Conservation (phyloP, 1,139 yeast genomes). For the Petasospora fabianii region DNA sequence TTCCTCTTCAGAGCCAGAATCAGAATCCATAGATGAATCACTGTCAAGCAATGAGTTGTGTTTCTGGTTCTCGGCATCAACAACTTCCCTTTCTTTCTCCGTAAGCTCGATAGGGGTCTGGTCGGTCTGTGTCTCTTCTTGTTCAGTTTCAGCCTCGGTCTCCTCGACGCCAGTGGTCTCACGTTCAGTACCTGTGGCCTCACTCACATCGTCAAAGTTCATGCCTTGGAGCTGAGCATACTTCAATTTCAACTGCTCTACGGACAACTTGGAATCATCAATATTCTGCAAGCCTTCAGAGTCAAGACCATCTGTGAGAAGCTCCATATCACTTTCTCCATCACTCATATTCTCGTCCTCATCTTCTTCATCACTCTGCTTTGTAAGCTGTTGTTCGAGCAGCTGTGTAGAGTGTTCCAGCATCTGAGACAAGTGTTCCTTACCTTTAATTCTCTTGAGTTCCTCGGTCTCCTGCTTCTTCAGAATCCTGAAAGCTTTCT, state of each 20-base stretch:
- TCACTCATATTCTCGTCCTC: conserved; percentile 13
- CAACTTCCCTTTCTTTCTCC: conserved; percentile 25
- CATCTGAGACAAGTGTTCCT: conserved; percentile 84
- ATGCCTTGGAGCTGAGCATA: conserved; percentile 50
- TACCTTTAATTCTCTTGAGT: conserved; percentile 71
- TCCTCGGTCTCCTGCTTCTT: conserved; percentile 60
- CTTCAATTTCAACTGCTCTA: conserved; percentile 63
- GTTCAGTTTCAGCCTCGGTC: conserved; percentile 15
- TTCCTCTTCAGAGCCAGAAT: conserved; percentile 20
- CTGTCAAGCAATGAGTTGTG: conserved; percentile 25
- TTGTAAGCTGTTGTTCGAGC: conserved; percentile 74
- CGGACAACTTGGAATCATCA: conserved; percentile 48
- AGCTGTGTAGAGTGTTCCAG: conserved; percentile 88
- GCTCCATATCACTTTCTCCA: conserved; percentile 7
- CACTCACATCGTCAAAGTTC: conserved; percentile 27
- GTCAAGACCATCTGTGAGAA: conserved; percentile 24
- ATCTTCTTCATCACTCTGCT: conserved; percentile 25
- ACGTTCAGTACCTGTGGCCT: conserved; percentile 22
- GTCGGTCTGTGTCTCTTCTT: conserved; percentile 25
- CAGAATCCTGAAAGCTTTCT: conserved; percentile 63
- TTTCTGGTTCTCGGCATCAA: conserved; percentile 21
- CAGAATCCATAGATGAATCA: conserved; percentile 27
- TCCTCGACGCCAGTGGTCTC: conserved; percentile 16
- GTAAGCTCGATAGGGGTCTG: conserved; percentile 26
- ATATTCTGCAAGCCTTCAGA: conserved; percentile 33